Conservation (phyloP, 306 rosid species). For the Lathyrus sativus region DNA sequence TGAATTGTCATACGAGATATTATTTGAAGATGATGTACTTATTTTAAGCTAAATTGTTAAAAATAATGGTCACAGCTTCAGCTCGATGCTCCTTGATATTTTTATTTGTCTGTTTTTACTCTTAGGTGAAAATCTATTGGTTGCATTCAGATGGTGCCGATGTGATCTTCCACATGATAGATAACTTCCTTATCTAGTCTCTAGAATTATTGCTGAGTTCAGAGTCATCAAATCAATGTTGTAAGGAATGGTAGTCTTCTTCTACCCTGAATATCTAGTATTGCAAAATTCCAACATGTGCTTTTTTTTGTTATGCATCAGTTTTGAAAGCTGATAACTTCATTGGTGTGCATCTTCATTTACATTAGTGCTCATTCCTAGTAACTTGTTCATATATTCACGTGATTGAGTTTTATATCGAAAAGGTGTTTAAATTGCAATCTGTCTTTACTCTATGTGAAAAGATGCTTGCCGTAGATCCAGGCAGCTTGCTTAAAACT, state of each 20-base stretch:
- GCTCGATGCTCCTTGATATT: conserved; percentile 11
- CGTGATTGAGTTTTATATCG: neutral
- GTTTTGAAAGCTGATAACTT: conserved; percentile 23
- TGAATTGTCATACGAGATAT: neutral
- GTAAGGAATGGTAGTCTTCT: conserved; percentile 34
- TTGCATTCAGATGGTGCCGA: conserved; percentile 92
- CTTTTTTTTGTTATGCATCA: conserved; percentile 42
- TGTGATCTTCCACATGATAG: conserved; percentile 89
- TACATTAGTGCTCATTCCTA: conserved; percentile 1
- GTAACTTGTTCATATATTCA: conserved; percentile 31
- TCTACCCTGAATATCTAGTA: conserved; percentile 30
- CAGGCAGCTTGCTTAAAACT: neutral
- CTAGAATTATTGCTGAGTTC: conserved; percentile 35
- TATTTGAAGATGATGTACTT: conserved; percentile 14
- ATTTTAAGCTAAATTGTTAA: conserved; percentile 7
- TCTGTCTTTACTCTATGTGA: neutral
- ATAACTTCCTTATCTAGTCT: conserved; percentile 73
- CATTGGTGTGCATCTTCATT: conserved; percentile 24
- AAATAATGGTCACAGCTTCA: conserved; percentile 16
- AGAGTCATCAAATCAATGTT: conserved; percentile 32
- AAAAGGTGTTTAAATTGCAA: neutral
- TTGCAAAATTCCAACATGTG: conserved; percentile 6
- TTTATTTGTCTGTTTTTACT: conserved; percentile 33
- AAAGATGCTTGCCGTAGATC: neutral
- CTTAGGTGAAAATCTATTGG: conserved; percentile 92